Evolutionary conservation across 2,329 filamentous ascomycete genomes (phyloP).

Genomic region (Aspergillus arachidicola): DNA sequence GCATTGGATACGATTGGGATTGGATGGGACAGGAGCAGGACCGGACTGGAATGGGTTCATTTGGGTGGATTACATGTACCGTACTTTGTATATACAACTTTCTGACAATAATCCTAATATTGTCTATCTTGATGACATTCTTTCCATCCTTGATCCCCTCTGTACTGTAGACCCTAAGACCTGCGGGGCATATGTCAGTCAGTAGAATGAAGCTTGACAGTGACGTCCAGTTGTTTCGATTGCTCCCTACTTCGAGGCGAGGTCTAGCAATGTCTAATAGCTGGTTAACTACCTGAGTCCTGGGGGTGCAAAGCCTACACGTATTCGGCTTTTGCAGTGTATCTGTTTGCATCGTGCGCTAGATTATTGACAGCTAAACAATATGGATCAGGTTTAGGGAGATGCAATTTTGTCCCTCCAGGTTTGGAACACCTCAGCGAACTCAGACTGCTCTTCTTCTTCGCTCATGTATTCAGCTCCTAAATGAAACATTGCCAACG

Average conservation of each 20-base stretch:
- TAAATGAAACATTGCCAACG: background rate
- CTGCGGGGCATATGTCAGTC: background rate
- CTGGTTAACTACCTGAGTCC: background rate
- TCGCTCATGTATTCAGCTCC: constrained; percentile 6
- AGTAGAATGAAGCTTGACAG: background rate
- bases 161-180: background rate
- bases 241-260: background rate
- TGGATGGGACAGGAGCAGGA: constrained; percentile 2
- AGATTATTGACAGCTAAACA: background rate
- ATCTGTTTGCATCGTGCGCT: background rate
- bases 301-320: background rate
- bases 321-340: background rate
- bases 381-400: background rate
- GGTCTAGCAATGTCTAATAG: background rate
- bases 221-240: background rate
- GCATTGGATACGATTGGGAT: constrained; percentile 5
- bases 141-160: background rate
- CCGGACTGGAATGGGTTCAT: constrained; percentile 3
- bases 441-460: constrained; percentile 5
- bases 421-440: constrained; percentile 13
- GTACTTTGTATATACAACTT: constrained; percentile 16
- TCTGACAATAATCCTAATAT: constrained; percentile 2
- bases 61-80: constrained; percentile 13
- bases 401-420: constrained; percentile 7
- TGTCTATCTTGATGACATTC: background rate